Evolutionary conservation across 495 filamentous ascomycete species (phyloP), one percentile per base, ranked within the genome.

Genomic region (Parmelia sp.): DNA sequence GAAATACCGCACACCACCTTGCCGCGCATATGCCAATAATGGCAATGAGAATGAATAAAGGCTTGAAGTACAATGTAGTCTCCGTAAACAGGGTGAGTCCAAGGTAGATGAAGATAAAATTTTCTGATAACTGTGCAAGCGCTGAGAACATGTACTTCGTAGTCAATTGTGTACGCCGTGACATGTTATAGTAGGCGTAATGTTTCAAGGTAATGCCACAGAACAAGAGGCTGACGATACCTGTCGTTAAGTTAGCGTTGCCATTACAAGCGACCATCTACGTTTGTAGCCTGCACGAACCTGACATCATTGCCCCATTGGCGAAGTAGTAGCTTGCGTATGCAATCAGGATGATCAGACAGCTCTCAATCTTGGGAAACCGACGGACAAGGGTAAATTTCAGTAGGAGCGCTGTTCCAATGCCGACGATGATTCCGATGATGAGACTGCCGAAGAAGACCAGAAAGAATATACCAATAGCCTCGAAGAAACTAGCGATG

Each of bases 121-220:
- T 98, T 77, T 98, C 94, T 0, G 92, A 94, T 44, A 98, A 79
- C 74, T 97, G 95, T 8, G 95, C 90, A 64, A 95, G 86, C 58
- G 96, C 87, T 75, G 94, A 90, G 78, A 98, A 98, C 33, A 96
- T 83, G 77, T 96, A 98, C 74, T 98, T 98, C 61, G 95, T 98
- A 23, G 94, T 97, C 69, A 98, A 84, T 72, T 98, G 94, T 27
- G 95, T 96, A 51, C 94, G 88, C 51, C 94, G 88, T 36, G 94
- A 98, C 94, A 98, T 98, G 78, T 98, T 98, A 79, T 96, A 97
- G 79, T 98, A 98, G 49, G 94, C 94, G 71, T 98, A 97, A 74
- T 98, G 94, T 74, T 98, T 98, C 40, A 98, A 81, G 11, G 94
- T 96, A 65, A 98, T 98, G 37, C 94, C 94, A 74, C 95, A 97